These are phyloP conservation scores for Eucalyptus cloeziana DNA, from an alignment of 345 rosid species.

Conservation along the genomic window DNA sequence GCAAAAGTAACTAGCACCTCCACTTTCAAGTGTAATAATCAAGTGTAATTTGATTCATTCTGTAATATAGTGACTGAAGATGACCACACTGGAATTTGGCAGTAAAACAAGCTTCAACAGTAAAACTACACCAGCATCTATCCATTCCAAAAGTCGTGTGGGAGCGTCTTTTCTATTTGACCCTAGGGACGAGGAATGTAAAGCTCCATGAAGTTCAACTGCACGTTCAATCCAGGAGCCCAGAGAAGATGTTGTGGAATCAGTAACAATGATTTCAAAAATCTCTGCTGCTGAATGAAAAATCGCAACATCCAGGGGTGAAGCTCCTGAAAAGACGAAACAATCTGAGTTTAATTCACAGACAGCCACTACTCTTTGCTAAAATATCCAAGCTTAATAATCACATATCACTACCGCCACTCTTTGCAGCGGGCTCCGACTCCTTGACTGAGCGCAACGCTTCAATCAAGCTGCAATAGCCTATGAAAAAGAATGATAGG, in stretches of 20 bases:
- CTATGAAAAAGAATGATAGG: slow-evolving; percentile 13
- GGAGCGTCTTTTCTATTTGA: too few relatives aligned
- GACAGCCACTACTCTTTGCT: neutral
- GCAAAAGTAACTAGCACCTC: neutral
- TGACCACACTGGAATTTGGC: neutral
- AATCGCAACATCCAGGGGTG: slow-evolving; percentile 90
- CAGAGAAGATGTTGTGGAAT: too few relatives aligned
- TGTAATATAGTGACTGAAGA: neutral
- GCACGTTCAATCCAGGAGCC: too few relatives aligned
- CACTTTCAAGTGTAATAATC: neutral
- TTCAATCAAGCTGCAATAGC: slow-evolving; percentile 72
- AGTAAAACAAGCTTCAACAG: neutral
- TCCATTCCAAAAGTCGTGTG: too few relatives aligned
- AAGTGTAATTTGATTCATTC: neutral
- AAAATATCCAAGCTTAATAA: neutral
- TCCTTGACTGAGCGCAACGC: slow-evolving; percentile 79
- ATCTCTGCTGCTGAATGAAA: too few relatives aligned
- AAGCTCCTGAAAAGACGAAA: slow-evolving; percentile 47
- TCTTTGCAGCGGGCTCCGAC: slow-evolving; percentile 49
- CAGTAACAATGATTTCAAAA: too few relatives aligned
- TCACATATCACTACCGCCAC: slow-evolving; percentile 30
- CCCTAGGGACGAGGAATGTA: too few relatives aligned
- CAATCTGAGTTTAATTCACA: neutral
- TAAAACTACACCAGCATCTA: too few relatives aligned
- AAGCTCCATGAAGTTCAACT: too few relatives aligned